Evolutionary conservation across 2,329 filamentous ascomycete genomes (phyloP).

Genomic region (Fusarium robinianum): DNA sequence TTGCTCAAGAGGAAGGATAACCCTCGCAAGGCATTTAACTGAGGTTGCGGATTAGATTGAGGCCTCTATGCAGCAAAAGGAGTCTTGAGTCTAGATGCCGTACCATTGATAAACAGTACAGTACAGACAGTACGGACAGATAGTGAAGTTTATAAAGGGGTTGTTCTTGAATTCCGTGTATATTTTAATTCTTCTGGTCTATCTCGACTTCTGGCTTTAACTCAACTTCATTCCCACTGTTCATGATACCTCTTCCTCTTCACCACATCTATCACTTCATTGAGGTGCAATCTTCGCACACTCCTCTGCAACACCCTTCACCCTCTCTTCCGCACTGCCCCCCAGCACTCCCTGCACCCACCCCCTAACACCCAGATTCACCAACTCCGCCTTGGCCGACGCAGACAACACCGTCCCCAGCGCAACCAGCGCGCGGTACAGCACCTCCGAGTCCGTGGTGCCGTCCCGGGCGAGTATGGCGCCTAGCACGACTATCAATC

Average conservation of each 20-base stretch:
- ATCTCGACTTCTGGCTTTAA: too few relatives aligned
- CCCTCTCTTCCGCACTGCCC: conserved; percentile 52
- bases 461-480: conserved; percentile 59
- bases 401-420: conserved; percentile 74
- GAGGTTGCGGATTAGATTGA: conserved; percentile 60
- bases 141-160: too few relatives aligned
- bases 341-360: conserved; percentile 51
- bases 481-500: conserved; percentile 64
- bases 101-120: too few relatives aligned
- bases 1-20: conserved; percentile 65
- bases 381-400: conserved; percentile 49
- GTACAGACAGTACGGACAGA: too few relatives aligned
- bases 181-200: too few relatives aligned
- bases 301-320: conserved; percentile 54
- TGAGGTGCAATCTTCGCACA: conserved; percentile 44
- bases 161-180: too few relatives aligned
- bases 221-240: too few relatives aligned
- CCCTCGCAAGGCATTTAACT: conserved; percentile 57
- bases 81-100: too few relatives aligned
- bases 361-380: conserved; percentile 46
- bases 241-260: too few relatives aligned
- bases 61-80: conserved; percentile 55
- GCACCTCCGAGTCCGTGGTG: conserved; percentile 77
- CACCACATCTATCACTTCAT: too few relatives aligned
- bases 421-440: conserved; percentile 82